Percentiles rank a stretch among this genome's conserved stretches.
Evolutionary conservation across 1,139 yeast genomes (phyloP).

Genomic region (Saccharomyces hybrid): DNA sequence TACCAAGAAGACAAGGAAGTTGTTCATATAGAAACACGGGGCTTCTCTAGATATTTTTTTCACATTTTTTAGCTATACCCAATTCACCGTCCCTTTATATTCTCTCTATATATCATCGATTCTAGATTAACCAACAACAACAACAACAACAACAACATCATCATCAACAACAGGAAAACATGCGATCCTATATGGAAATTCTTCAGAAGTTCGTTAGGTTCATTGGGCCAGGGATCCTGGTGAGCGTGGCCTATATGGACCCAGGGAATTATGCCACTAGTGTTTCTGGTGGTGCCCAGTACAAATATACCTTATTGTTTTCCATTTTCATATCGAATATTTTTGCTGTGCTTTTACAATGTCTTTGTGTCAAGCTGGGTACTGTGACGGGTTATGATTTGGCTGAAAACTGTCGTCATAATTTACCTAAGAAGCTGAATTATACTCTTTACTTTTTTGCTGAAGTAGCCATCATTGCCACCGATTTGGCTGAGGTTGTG

Average conservation of each 20-base stretch:
- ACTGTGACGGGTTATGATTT: conserved; percentile 75
- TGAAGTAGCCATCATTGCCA: conserved; percentile 74
- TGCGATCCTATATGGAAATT: conserved; percentile 5
- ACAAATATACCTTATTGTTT: conserved; percentile 74
- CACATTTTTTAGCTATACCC: background rate
- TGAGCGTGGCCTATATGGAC: conserved; percentile 39
- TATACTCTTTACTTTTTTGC: conserved; percentile 56
- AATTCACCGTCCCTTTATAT: background rate
- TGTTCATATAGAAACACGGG: background rate
- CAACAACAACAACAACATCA: too few species aligned
- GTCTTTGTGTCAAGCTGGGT: conserved; percentile 49
- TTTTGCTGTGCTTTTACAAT: conserved; percentile 57
- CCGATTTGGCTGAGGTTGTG: conserved; percentile 81
- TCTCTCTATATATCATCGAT: background rate
- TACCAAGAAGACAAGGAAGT: background rate
- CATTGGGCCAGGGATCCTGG: conserved; percentile 91
- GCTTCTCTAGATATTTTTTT: background rate
- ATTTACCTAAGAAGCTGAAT: conserved; percentile 57
- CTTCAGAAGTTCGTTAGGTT: conserved; percentile 37
- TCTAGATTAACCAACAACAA: background rate
- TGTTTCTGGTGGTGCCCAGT: conserved; percentile 87
- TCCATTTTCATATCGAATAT: conserved; percentile 74
- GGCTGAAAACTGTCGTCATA: conserved; percentile 59
- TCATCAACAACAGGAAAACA: background rate
- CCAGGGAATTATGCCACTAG: conserved; percentile 97